phyloP scores from a whole-genome alignment of 768 basidiomycete genomes.

The Heimioporus sp. region DNA sequence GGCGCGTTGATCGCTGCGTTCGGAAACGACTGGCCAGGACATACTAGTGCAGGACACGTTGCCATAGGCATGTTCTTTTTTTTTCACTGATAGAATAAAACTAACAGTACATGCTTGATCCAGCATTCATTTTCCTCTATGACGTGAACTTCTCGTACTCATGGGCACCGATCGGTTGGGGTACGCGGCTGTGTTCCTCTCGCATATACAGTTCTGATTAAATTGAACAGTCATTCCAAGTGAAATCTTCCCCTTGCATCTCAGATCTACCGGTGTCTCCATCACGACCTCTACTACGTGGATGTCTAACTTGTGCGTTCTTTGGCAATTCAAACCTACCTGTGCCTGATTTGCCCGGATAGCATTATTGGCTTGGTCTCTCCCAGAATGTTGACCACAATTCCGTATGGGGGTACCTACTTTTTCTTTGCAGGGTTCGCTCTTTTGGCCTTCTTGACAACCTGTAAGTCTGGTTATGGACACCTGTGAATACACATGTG shows the following conservation, averaged over 20 bases:
- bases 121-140: slow-evolving; percentile 40
- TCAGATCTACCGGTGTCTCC: slow-evolving; percentile 40
- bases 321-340: neutral
- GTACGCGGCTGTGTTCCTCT: slow-evolving; percentile 6
- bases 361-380: slow-evolving; percentile 30
- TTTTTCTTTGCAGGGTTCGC: slow-evolving; percentile 28
- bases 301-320: slow-evolving; percentile 37
- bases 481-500: neutral
- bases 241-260: slow-evolving; percentile 42
- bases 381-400: slow-evolving; percentile 23
- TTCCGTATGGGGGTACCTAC: slow-evolving; percentile 25
- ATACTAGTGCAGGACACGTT: slow-evolving; percentile 23
- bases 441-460: slow-evolving; percentile 27
- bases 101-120: slow-evolving; percentile 14
- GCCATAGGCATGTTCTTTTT: slow-evolving; percentile 27
- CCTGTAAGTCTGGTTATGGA: slow-evolving; percentile 17
- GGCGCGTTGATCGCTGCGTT: slow-evolving; percentile 28
- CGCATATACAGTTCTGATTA: too few relatives aligned
- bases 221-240: slow-evolving; percentile 35
- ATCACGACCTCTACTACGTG: slow-evolving; percentile 41
- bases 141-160: slow-evolving; percentile 35
- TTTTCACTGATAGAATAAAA: slow-evolving; percentile 6
- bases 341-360: neutral
- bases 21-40: slow-evolving; percentile 28
- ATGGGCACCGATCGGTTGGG: slow-evolving; percentile 32